Base-by-base conservation (phyloP, 176 grass and related monocot species). In the Oryza meyeriana region DNA sequence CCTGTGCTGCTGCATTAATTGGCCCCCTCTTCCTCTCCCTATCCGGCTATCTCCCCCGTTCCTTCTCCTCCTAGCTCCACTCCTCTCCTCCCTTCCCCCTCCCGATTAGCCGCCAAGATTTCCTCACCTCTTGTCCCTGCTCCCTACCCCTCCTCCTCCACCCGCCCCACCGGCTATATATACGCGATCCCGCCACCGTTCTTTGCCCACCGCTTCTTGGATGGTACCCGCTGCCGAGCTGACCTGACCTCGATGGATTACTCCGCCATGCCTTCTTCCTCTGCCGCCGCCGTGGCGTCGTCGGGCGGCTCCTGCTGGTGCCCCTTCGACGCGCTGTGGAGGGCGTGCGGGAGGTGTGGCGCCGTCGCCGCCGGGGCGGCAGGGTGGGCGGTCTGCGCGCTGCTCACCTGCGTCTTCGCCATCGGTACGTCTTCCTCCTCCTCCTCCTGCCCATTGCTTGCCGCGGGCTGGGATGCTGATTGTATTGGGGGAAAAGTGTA, bases 401-500 rank as follows among this genome's bases (percentile, higher is more conserved):
- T 90, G 76, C 10, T 97, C 79, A 94, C 91, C 67, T 97, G 87
- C 78, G 66, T 85, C 76, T 91, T 97, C 80, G 87, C 94, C 83
- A 13, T 90, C 74, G 87, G 94, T 97, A 71, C 76, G 84, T 89
- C 17, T 13, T 65, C 8, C n/a, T 1, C 5, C 0, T 14, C 4
- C 10, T 30, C 20, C 1, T 68, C 44, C 20, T 10, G 1, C 22
- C n/a, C 69, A 22, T 18, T 64, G 25, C 71, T 70, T 59, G 14
- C 17, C 22, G 4, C 14, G 3, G 34, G 1, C 42, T 59, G 48
- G 45, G 57, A 4, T 28, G 34, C 58, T 26, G n/a, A n/a, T 6
- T 3, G 57, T n/a, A 71, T 57, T 38, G 26, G 13, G 78, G 75
- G 61, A 17, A 3, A 77, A 32, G 25, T 31, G 39, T 27, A 31